phyloP scores from a whole-genome alignment of 495 filamentous ascomycete genomes.

The Neurospora sp. region DNA sequence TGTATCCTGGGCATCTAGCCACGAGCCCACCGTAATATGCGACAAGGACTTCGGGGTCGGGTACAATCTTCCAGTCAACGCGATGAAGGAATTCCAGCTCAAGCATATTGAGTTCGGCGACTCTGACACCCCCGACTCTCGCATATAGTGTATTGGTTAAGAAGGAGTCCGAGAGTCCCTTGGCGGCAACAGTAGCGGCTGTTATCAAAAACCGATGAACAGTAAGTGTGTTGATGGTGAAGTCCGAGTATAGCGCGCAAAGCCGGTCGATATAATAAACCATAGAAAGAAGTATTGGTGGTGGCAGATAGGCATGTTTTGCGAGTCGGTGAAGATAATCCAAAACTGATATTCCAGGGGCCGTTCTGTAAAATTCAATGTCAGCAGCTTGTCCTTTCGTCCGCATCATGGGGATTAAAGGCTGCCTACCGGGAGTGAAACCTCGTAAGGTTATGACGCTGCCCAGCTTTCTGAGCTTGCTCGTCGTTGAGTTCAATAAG shows the following conservation, averaged over 20 bases:
- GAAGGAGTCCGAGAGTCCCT: conserved; percentile 91
- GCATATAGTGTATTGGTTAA: conserved; percentile 97
- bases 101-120: conserved; percentile 81
- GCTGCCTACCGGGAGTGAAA: conserved; percentile 77
- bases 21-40: conserved; percentile 89
- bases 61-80: conserved; percentile 94
- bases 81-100: conserved; percentile 87
- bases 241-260: conserved; percentile 81
- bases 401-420: neutral
- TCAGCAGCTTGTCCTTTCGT: neutral
- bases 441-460: conserved; percentile 53
- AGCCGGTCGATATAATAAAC: conserved; percentile 98
- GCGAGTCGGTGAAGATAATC: conserved; percentile 90
- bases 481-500: conserved; percentile 86
- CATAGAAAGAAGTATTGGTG: conserved; percentile 96
- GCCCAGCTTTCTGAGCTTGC: conserved; percentile 71
- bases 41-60: conserved; percentile 80
- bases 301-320: conserved; percentile 85
- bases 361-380: conserved; percentile 44
- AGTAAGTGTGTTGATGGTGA: conserved; percentile 88
- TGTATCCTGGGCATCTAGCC: conserved; percentile 40
- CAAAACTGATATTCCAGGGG: conserved; percentile 83
- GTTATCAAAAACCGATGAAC: conserved; percentile 96
- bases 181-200: conserved; percentile 88
- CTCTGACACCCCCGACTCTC: conserved; percentile 79